Percentiles rank a stretch among this genome's conserved stretches.
phyloP scores from a whole-genome alignment of 148 eudicot species.

The Rhododendron molle region DNA sequence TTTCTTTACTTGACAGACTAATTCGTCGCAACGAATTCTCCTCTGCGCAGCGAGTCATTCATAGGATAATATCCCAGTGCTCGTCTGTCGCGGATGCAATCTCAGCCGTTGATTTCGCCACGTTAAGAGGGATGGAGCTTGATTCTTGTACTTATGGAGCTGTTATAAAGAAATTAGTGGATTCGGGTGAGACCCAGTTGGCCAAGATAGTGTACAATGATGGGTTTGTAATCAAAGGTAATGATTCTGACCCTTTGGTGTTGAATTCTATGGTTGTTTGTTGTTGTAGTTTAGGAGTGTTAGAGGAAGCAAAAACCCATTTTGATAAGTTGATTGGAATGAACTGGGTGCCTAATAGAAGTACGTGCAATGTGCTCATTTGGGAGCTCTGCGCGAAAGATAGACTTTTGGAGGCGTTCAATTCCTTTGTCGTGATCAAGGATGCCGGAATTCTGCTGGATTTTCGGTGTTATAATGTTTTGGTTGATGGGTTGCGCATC shows the following conservation, averaged over 20 bases:
- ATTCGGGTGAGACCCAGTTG: constrained; percentile 21
- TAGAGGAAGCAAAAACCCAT: constrained; percentile 34
- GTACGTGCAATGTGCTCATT: constrained; percentile 23
- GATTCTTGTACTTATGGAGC: neutral
- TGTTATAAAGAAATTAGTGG: neutral
- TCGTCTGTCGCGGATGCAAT: neutral
- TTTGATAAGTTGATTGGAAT: constrained; percentile 26
- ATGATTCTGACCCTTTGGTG: constrained; percentile 8
- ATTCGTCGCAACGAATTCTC: neutral
- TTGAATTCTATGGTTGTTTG: constrained; percentile 33
- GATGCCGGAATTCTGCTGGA: constrained; percentile 10
- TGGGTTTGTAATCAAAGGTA: constrained; percentile 17
- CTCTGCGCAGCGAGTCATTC: constrained; percentile 3
- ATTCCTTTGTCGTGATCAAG: constrained; percentile 19
- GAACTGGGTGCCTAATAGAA: constrained; percentile 1
- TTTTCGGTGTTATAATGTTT: constrained; percentile 21
- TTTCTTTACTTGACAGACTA: neutral
- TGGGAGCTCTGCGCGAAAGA: constrained; percentile 18
- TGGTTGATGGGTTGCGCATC: constrained; percentile 27
- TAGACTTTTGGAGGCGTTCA: constrained; percentile 32
- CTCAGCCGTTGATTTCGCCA: neutral
- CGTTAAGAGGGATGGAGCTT: neutral
- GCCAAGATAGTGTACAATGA: constrained; percentile 28
- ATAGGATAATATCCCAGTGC: neutral
- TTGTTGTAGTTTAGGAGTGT: constrained; percentile 29